These are phyloP conservation scores for Clonostachys solani DNA, from an alignment of 2,329 filamentous ascomycete genomes.

Conservation along the genomic window DNA sequence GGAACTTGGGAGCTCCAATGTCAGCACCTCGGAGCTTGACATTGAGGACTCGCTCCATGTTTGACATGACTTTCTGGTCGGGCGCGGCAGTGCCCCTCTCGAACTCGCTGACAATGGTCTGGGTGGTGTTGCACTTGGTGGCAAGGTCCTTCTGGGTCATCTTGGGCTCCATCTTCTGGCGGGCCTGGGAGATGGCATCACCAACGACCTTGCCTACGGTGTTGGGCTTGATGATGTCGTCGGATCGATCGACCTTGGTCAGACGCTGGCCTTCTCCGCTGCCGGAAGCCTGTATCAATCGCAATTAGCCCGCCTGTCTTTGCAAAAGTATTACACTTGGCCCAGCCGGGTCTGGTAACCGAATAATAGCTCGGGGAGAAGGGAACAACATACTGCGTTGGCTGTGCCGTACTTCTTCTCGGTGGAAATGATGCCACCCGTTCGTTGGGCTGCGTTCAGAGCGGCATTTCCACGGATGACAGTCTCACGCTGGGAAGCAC, in stretches of 20 bases:
- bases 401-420: constrained; percentile 86
- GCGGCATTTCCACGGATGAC: constrained; percentile 80
- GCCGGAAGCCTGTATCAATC: constrained; percentile 13
- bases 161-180: constrained; percentile 81
- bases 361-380: not conserved
- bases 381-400: constrained; percentile 65
- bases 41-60: constrained; percentile 82
- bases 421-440: constrained; percentile 70
- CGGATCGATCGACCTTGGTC: constrained; percentile 94
- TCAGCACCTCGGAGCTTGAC: constrained; percentile 82
- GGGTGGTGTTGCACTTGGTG: constrained; percentile 84
- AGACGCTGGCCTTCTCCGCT: constrained; percentile 80
- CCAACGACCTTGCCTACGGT: constrained; percentile 79
- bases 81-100: constrained; percentile 75
- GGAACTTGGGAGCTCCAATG: constrained; percentile 80
- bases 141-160: constrained; percentile 92
- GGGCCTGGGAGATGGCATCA: constrained; percentile 75
- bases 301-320: no score
- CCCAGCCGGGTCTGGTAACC: not conserved
- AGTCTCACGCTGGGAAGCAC: constrained; percentile 69
- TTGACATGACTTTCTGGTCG: constrained; percentile 76
- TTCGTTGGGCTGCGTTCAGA: constrained; percentile 85
- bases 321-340: constrained; percentile 7
- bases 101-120: constrained; percentile 75
- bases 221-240: constrained; percentile 97